These are phyloP conservation scores for Tardiomyces digboiensis DNA, from an alignment of 1,139 yeast species.

Conservation along the genomic window DNA sequence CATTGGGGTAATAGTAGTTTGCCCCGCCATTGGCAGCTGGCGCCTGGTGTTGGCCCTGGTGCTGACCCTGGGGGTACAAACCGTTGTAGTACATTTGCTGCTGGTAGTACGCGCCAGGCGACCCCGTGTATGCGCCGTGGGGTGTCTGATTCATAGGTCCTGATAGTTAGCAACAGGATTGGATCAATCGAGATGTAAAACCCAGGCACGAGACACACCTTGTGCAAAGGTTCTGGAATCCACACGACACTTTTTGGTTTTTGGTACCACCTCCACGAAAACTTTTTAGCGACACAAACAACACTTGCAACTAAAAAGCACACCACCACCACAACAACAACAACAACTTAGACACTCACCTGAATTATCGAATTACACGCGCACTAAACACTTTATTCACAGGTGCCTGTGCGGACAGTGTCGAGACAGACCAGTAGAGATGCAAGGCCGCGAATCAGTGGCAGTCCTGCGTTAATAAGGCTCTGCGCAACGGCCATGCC, in stretches of 20 bases:
- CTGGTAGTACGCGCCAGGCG: background rate
- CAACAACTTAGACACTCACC: background rate
- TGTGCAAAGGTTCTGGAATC: too few species aligned
- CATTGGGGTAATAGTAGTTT: background rate
- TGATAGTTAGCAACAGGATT: too few species aligned
- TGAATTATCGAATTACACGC: background rate
- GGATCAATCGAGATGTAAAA: too few species aligned
- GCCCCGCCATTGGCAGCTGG: background rate
- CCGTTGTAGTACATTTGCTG: background rate
- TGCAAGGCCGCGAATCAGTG: constrained; percentile 1
- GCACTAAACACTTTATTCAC: background rate
- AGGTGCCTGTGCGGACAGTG: background rate
- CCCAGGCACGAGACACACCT: too few species aligned
- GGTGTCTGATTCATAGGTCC: constrained; percentile 1
- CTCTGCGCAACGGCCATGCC: background rate
- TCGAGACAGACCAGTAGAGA: background rate
- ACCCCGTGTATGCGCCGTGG: constrained; percentile 1
- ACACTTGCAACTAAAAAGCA: too few species aligned
- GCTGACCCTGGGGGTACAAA: background rate
- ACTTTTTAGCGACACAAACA: too few species aligned
- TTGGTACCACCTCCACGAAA: too few species aligned
- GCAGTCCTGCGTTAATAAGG: constrained; percentile 1
- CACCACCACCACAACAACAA: too few species aligned
- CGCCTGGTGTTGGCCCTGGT: constrained; percentile 1
- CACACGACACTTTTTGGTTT: too few species aligned